Percentiles rank a stretch among this genome's conserved stretches.
phyloP scores from a whole-genome alignment of 345 rosid species.

The Populus tremula region DNA sequence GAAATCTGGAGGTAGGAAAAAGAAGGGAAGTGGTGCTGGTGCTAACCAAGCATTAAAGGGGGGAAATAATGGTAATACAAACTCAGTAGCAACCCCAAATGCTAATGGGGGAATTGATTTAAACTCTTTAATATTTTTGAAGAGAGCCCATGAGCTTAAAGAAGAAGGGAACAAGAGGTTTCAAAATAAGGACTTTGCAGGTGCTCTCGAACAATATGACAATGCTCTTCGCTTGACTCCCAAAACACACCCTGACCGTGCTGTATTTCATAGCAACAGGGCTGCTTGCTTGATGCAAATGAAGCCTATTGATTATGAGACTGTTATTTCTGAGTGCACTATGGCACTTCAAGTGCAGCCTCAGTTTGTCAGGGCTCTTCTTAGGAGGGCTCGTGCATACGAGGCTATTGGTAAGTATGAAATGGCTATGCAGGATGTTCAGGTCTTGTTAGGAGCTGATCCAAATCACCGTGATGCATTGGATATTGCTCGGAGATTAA shows the following conservation, averaged over 20 bases:
- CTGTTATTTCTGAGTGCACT: constrained; percentile 76
- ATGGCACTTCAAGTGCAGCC: constrained; percentile 90
- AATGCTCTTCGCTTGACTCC: constrained; percentile 72
- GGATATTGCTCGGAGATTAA: constrained; percentile 64
- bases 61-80: constrained; percentile 14
- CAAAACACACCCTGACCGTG: constrained; percentile 77
- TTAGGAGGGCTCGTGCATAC: constrained; percentile 86
- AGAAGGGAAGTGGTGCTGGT: constrained; percentile 54
- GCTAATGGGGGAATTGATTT: constrained; percentile 63
- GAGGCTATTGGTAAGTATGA: constrained; percentile 80
- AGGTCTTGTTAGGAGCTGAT: constrained; percentile 60
- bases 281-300: constrained; percentile 98
- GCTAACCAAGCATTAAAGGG: constrained; percentile 50
- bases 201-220: constrained; percentile 79
- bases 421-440: constrained; percentile 81
- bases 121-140: constrained; percentile 66
- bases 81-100: constrained; percentile 30
- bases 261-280: constrained; percentile 85
- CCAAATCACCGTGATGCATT: constrained; percentile 74
- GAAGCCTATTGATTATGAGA: constrained; percentile 88
- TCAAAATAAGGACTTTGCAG: constrained; percentile 68
- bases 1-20: constrained; percentile 83
- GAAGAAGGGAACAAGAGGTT: constrained; percentile 93
- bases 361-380: constrained; percentile 65
- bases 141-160: constrained; percentile 89